phyloP scores from a whole-genome alignment of 495 filamentous ascomycete genomes.

The Xylaria bambusicola region DNA sequence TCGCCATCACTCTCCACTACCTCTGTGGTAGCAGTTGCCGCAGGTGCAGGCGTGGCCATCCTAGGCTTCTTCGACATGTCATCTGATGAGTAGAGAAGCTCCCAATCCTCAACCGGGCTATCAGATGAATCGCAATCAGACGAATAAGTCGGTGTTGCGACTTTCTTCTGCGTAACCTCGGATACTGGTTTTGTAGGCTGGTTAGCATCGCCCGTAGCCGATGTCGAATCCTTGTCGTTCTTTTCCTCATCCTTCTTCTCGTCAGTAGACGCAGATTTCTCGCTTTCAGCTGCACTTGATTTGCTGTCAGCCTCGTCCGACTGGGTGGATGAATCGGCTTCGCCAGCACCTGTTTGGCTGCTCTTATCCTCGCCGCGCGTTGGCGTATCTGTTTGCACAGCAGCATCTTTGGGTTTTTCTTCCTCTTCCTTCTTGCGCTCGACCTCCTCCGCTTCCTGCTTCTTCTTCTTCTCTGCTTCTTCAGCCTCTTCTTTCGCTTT shows the following conservation, averaged over 20 bases:
- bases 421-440: conserved; percentile 38
- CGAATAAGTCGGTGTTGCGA: conserved; percentile 20
- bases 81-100: conserved; percentile 51
- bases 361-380: conserved; percentile 29
- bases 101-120: conserved; percentile 53
- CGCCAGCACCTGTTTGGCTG: conserved; percentile 23
- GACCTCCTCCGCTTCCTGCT: conserved; percentile 31
- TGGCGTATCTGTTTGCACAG: conserved; percentile 38
- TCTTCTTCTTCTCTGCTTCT: conserved; percentile 22
- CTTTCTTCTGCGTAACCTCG: conserved; percentile 13
- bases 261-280: conserved; percentile 21
- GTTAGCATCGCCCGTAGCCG: not conserved
- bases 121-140: conserved; percentile 52
- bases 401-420: conserved; percentile 42
- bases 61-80: conserved; percentile 53
- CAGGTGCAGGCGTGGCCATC: conserved; percentile 26
- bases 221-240: conserved; percentile 13
- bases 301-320: conserved; percentile 17
- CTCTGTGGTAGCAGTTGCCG: conserved; percentile 31
- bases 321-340: conserved; percentile 24
- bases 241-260: conserved; percentile 22
- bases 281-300: conserved; percentile 12
- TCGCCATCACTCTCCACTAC: conserved; percentile 45
- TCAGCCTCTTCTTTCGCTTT: conserved; percentile 39
- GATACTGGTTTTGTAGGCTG: not conserved